Evolutionary conservation across 2,329 filamentous ascomycete genomes (phyloP).

Genomic region (Colletotrichum truncatum): DNA sequence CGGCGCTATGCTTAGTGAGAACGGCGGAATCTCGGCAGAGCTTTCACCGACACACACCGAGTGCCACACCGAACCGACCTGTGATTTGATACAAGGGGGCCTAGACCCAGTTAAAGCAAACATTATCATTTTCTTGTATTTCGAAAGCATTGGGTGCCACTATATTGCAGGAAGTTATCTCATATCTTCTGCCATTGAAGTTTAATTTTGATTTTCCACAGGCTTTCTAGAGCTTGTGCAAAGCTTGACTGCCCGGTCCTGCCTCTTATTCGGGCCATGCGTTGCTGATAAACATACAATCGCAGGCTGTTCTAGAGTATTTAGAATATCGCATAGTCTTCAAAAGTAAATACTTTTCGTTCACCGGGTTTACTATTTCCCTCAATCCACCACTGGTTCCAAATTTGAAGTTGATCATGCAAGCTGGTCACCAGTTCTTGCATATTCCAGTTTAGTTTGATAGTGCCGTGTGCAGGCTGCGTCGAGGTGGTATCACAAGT

Average conservation of each 20-base stretch:
- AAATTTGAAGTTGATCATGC: slow-evolving; percentile 40
- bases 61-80: slow-evolving; percentile 4
- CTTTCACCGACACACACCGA: slow-evolving; percentile 25
- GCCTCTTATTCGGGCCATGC: not conserved
- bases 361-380: not conserved
- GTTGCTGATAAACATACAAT: not conserved
- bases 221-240: not conserved
- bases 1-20: slow-evolving; percentile 20
- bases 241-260: too few species aligned
- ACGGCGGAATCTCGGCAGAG: slow-evolving; percentile 31
- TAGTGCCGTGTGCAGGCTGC: slow-evolving; percentile 46
- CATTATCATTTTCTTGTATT: not conserved
- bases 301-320: not conserved
- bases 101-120: not conserved
- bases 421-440: slow-evolving; percentile 42
- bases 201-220: not conserved
- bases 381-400: slow-evolving; percentile 44
- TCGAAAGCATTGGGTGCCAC: not conserved
- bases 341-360: not conserved
- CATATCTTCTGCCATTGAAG: too few species aligned
- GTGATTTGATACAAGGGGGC: not conserved
- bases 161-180: too few species aligned
- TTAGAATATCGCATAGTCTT: slow-evolving; percentile 22
- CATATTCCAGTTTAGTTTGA: slow-evolving; percentile 41
- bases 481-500: slow-evolving; percentile 40